Evolutionary conservation across 306 rosid genomes (phyloP).

Genomic region (Spatholobus suberectus): DNA sequence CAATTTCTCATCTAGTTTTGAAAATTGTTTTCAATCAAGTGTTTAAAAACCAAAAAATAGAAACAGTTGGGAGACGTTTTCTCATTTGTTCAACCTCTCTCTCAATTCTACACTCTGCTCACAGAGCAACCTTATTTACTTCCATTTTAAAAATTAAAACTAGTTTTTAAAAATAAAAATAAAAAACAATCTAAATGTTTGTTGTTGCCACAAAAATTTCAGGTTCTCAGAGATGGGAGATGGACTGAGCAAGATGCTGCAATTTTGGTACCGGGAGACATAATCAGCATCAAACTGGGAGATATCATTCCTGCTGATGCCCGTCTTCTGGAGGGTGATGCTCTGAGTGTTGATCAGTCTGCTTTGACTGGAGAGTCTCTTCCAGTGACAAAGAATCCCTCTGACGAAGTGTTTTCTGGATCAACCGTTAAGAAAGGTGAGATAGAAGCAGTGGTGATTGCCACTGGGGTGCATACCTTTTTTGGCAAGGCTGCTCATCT

Average conservation of each 20-base stretch:
- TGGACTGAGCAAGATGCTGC: constrained; percentile 98
- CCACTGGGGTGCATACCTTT: constrained; percentile 99
- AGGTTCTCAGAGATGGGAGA: constrained; percentile 95
- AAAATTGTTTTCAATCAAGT: too few relatives aligned
- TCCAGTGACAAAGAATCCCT: constrained; percentile 88
- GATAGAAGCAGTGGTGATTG: constrained; percentile 97
- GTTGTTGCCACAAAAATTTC: constrained; percentile 30
- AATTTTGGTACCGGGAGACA: constrained; percentile 95
- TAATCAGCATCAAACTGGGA: constrained; percentile 93
- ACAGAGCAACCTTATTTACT: too few relatives aligned
- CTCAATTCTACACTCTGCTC: too few relatives aligned
- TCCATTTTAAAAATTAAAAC: neutral
- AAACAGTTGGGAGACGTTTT: too few relatives aligned
- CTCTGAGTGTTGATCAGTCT: constrained; percentile 96
- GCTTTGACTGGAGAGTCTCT: constrained; percentile 99
- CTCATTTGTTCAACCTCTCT: too few relatives aligned
- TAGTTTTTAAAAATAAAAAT: neutral
- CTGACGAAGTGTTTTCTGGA: constrained; percentile 97
- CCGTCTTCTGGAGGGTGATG: constrained; percentile 99
- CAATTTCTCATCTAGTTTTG: neutral
- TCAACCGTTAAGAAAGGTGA: constrained; percentile 98
- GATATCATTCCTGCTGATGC: constrained; percentile 99
- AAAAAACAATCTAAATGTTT: neutral
- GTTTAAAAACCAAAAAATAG: too few relatives aligned
- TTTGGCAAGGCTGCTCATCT: constrained; percentile 98